Conservation (phyloP, 306 rosid genomes). For the Cicer bijugum region DNA sequence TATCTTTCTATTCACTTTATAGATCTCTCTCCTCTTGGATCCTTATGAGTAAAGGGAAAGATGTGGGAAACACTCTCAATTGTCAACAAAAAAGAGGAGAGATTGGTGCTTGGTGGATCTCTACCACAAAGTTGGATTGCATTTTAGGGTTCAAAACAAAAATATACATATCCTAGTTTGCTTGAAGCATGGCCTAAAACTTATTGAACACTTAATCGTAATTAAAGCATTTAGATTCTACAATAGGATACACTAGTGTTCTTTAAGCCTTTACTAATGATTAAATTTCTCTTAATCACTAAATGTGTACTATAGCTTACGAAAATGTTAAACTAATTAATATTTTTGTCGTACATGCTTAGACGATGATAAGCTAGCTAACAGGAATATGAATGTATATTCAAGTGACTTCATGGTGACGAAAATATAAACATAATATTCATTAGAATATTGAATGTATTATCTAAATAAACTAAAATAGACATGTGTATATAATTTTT, state of each 20-base stretch:
- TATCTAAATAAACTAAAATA: constrained; percentile 37
- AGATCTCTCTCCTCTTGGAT: constrained; percentile 56
- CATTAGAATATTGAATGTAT: constrained; percentile 42
- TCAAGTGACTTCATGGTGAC: constrained; percentile 51
- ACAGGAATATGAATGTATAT: neutral
- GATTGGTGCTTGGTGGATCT: constrained; percentile 66
- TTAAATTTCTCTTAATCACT: constrained; percentile 39
- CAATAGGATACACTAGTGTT: constrained; percentile 44
- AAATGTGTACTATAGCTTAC: constrained; percentile 32
- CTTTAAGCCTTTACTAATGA: constrained; percentile 52
- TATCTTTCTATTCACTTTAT: constrained; percentile 21
- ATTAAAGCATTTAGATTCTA: constrained; percentile 55
- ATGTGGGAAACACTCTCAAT: constrained; percentile 90
- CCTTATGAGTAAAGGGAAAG: constrained; percentile 81
- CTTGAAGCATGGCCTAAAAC: constrained; percentile 48
- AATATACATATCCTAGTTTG: constrained; percentile 43
- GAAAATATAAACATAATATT: constrained; percentile 32
- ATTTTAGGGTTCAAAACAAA: constrained; percentile 32
- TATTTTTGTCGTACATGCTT: constrained; percentile 45
- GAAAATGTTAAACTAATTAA: constrained; percentile 21
- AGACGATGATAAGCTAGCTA: constrained; percentile 30
- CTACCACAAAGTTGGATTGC: constrained; percentile 50
- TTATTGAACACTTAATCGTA: constrained; percentile 54
- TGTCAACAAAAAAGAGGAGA: constrained; percentile 51
- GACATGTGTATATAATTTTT: neutral